Base-by-base conservation (phyloP, 2,329 filamentous ascomycete species). In the Elsinoe fawcettii region DNA sequence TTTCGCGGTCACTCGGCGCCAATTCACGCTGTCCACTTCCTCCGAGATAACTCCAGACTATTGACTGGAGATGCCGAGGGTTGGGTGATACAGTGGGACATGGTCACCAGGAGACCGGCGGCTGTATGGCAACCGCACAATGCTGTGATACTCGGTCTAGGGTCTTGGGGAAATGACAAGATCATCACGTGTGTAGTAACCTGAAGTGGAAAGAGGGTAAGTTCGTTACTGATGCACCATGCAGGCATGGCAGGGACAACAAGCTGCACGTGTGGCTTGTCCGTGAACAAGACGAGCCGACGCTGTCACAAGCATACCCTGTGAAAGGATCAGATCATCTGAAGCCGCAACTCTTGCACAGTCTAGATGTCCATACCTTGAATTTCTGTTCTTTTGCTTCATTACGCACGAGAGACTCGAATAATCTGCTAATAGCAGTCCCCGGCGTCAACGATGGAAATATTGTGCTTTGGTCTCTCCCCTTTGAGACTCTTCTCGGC, bases 21-120 rank as follows among this genome's bases (percentile, higher is more conserved):
- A 62, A 84, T 96, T 49, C 90, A 96, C 68, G 81, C 83, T 18
- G 78, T 91, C 3, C 75, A 80, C 55, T 92, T 97, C 67, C 77
- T 89, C 63, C 79, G 82, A 55, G 70, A 75, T 39, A 96, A 96
- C 69, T 78, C 82, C 58, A 85, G 88, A 32, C 82, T 99, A 5
- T 75, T 89, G 11, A 93, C 90, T 0, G 92, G 88, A 34, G 93
- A 99, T 72, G 88, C 90, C 7, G 88, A 96, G 41, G 93, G 93
- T 59, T 96, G 87, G 79, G 77, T 96, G 32, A 80, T 95, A 5
- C 74, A 90, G 20, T 99, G 93, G 93, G 86, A 88, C 67, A 75
- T 95, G 37, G 80, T 85, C 23, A 88, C 85, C 54, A 91, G 95
- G 76, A 81, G 93, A 32, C 82, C 92, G 0, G 78, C 83, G 7